phyloP scores from a whole-genome alignment of 768 basidiomycete genomes.

The Neoboletus brunneissimus region DNA sequence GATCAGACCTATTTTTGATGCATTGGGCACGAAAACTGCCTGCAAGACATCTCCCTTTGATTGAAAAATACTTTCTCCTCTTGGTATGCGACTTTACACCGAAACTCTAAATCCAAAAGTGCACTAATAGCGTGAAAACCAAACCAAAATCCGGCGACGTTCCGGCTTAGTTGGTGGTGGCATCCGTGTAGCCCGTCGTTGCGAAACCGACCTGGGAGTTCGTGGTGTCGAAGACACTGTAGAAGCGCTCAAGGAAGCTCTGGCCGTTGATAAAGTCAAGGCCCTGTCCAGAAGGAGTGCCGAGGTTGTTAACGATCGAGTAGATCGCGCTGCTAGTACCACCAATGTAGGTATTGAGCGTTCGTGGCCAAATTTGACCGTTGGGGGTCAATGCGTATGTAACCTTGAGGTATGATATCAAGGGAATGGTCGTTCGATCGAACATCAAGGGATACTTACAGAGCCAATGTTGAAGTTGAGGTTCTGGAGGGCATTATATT shows the following conservation, averaged over 20 bases:
- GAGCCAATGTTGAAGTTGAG: slow-evolving; percentile 55
- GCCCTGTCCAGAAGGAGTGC: slow-evolving; percentile 41
- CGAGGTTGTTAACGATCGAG: slow-evolving; percentile 38
- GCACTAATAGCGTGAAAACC: not conserved
- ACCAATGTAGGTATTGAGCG: slow-evolving; percentile 45
- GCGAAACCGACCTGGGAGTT: slow-evolving; percentile 41
- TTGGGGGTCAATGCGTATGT: slow-evolving; percentile 42
- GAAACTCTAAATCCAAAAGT: not conserved
- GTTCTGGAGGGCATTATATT: slow-evolving; percentile 51
- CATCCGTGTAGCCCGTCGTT: slow-evolving; percentile 27
- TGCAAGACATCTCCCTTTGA: not conserved
- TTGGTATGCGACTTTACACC: not conserved
- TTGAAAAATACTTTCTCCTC: not conserved
- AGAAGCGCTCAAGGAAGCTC: slow-evolving; percentile 60
- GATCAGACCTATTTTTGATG: too few species aligned
- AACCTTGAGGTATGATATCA: slow-evolving; percentile 8
- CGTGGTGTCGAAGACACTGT: slow-evolving; percentile 60
- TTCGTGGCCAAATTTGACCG: slow-evolving; percentile 41
- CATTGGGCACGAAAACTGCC: not conserved
- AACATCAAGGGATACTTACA: slow-evolving; percentile 31
- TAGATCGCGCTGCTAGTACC: slow-evolving; percentile 38
- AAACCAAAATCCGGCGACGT: not conserved
- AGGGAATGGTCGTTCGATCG: not conserved
- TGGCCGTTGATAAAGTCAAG: slow-evolving; percentile 57
- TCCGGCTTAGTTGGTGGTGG: slow-evolving; percentile 28